Evolutionary conservation across 768 basidiomycete genomes (phyloP), one percentile per base, ranked within the genome.

Genomic region (Suillus decipiens): DNA sequence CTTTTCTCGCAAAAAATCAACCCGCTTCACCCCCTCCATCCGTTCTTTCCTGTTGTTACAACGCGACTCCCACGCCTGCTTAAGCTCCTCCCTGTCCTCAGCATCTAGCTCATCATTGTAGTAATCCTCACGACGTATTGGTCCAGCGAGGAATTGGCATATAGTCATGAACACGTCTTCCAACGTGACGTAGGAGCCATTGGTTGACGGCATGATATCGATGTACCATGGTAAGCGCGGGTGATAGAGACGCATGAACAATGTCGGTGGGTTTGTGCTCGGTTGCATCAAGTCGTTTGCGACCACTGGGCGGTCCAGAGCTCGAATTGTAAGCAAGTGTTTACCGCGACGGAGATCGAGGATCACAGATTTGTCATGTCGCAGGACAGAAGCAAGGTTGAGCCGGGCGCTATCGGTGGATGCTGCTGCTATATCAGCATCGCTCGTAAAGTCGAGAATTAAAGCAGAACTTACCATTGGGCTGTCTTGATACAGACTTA

Each of bases 151-250:
- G 55, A 80, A 76, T 28, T 59, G 61, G 58, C 77, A 81, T 53
- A 89, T 72, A 63, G 82, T 80, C 37, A 67, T 62, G 58, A 89
- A 73, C 17, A 90, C 76, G 64, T 89, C 86, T 39, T 75, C 75
- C 3, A 90, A 75, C 6, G 86, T 86, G 60, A 89, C 79, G n/a
- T 87, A 88, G 28, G 82, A 74, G 2, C 80, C 78, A 47, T 81
- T 78, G 33, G 66, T 66, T 9, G 71, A 72, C 45, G 80, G 73
- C 28, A 70, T 68, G 19, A 89, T 76, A 66, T 89, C 88, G 70
- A 90, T 81, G 73, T 83, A 87, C 89, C 89, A 90, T 0, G 89
- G 89, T 1, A 88, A 74, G 41, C 77, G 75, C 0, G 81, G 73
- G 71, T 88, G 86, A 68, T 80, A 85, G 57, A 90, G 68, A 14